These are phyloP conservation scores for Amanita pallidorosea DNA, from an alignment of 768 basidiomycete genomes.

Conservation along the genomic window DNA sequence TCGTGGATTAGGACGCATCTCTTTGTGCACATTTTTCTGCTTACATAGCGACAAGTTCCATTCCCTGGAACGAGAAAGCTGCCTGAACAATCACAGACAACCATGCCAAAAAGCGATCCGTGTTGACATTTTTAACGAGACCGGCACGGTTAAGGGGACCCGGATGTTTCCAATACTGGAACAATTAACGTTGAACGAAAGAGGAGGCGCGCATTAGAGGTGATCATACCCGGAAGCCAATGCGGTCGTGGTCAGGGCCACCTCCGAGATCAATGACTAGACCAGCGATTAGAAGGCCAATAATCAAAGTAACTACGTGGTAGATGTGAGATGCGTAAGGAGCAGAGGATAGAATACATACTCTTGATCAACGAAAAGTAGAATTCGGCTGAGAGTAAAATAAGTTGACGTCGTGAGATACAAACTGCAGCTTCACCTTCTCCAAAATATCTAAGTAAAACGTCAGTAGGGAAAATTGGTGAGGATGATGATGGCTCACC, in stretches of 20 bases:
- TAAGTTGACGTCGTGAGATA: background rate
- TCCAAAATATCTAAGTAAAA: conserved; percentile 42
- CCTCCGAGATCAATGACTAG: conserved; percentile 74
- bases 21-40: conserved; percentile 8
- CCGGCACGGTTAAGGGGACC: conserved; percentile 42
- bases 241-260: conserved; percentile 52
- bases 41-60: conserved; percentile 66
- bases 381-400: conserved; percentile 42
- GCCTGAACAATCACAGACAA: conserved; percentile 36
- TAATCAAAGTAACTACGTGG: conserved; percentile 42
- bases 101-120: conserved; percentile 36
- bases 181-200: background rate
- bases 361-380: conserved; percentile 56
- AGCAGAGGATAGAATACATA: conserved; percentile 16
- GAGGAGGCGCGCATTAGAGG: background rate
- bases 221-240: conserved; percentile 52
- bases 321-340: background rate
- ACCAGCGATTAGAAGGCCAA: conserved; percentile 47
- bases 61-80: conserved; percentile 70
- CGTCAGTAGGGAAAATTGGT: background rate
- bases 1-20: conserved; percentile 2
- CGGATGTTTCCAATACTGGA: conserved; percentile 61
- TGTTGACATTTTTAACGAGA: conserved; percentile 30
- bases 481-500: conserved; percentile 20
- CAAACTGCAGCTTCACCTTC: conserved; percentile 33